phyloP scores from a whole-genome alignment of 169 alveolate species.

The Plasmodium knowlesi region DNA sequence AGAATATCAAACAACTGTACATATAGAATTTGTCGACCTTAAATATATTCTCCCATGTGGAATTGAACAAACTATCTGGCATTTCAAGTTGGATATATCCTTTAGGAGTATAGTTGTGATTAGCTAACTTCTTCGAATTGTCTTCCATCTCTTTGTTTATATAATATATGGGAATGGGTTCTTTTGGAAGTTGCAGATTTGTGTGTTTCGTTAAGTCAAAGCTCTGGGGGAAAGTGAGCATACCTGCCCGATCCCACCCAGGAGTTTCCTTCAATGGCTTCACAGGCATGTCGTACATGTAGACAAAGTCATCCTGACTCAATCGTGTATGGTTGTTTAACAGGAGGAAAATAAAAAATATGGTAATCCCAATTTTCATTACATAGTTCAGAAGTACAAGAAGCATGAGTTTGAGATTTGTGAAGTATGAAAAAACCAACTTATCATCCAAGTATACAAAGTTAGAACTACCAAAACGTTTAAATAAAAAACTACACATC shows the following conservation, averaged over 20 bases:
- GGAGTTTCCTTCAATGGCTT: background rate
- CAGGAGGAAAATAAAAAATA: slow-evolving; percentile 32
- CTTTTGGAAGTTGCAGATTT: slow-evolving; percentile 3
- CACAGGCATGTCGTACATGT: slow-evolving; percentile 17
- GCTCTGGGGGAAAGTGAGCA: background rate
- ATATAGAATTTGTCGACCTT: slow-evolving; percentile 24
- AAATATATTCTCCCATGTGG: slow-evolving; percentile 37
- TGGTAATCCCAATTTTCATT: slow-evolving; percentile 30
- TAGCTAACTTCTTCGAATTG: background rate
- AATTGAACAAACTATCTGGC: slow-evolving; percentile 12
- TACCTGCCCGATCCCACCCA: background rate
- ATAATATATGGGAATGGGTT: slow-evolving; percentile 21
- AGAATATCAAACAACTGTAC: slow-evolving; percentile 28
- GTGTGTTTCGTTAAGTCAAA: slow-evolving; percentile 14
- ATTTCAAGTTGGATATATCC: slow-evolving; percentile 31
- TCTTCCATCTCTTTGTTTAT: slow-evolving; percentile 41
- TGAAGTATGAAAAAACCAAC: slow-evolving; percentile 37
- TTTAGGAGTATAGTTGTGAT: background rate
- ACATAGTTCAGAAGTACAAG: slow-evolving; percentile 28
- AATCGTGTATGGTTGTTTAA: slow-evolving; percentile 17
- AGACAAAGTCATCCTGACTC: background rate
- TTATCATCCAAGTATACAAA: slow-evolving; percentile 56
- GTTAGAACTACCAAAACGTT: slow-evolving; percentile 10
- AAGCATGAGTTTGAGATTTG: slow-evolving; percentile 28
- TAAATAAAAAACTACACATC: slow-evolving; percentile 11